Percentiles rank a stretch among this genome's conserved stretches.
Evolutionary conservation across 805 yeast species (phyloP).

Genomic region (Metschnikowia reukaufii): DNA sequence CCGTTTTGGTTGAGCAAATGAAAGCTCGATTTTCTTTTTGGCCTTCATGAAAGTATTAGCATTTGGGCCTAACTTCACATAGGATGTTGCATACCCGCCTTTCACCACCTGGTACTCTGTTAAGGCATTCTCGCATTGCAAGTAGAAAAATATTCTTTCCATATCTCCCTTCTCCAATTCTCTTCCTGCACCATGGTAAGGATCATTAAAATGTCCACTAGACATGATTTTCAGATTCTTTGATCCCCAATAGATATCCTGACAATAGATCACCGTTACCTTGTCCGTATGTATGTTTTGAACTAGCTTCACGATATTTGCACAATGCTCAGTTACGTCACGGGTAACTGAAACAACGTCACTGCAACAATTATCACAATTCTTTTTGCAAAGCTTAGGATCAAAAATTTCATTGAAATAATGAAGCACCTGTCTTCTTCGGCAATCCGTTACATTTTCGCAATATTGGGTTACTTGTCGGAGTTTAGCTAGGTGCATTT

Average conservation of each 20-base stretch:
- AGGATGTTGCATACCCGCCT: slow-evolving; percentile 77
- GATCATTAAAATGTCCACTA: slow-evolving; percentile 58
- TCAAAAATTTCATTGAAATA: slow-evolving; percentile 87
- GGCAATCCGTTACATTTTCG: slow-evolving; percentile 86
- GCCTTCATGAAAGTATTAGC: slow-evolving; percentile 50
- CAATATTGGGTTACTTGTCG: slow-evolving; percentile 88
- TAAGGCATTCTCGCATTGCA: slow-evolving; percentile 64
- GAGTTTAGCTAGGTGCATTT: slow-evolving; percentile 73
- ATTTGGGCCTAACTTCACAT: slow-evolving; percentile 62
- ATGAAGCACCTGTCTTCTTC: slow-evolving; percentile 83
- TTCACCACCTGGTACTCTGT: slow-evolving; percentile 72
- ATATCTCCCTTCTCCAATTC: slow-evolving; percentile 62
- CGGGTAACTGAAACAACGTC: slow-evolving; percentile 43
- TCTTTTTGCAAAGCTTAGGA: slow-evolving; percentile 58
- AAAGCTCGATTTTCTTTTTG: slow-evolving; percentile 48
- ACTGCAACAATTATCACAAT: slow-evolving; percentile 82
- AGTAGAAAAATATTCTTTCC: slow-evolving; percentile 79
- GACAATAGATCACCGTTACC: slow-evolving; percentile 77
- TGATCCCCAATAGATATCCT: slow-evolving; percentile 80
- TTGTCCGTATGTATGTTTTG: slow-evolving; percentile 51
- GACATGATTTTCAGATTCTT: slow-evolving; percentile 57
- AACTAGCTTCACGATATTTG: slow-evolving; percentile 59
- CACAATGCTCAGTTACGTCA: slow-evolving; percentile 70
- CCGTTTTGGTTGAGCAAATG: slow-evolving; percentile 37
- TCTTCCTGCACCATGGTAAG: slow-evolving; percentile 73